phyloP scores from a whole-genome alignment of 495 filamentous ascomycete genomes.

The Aspergillus haitiensis region DNA sequence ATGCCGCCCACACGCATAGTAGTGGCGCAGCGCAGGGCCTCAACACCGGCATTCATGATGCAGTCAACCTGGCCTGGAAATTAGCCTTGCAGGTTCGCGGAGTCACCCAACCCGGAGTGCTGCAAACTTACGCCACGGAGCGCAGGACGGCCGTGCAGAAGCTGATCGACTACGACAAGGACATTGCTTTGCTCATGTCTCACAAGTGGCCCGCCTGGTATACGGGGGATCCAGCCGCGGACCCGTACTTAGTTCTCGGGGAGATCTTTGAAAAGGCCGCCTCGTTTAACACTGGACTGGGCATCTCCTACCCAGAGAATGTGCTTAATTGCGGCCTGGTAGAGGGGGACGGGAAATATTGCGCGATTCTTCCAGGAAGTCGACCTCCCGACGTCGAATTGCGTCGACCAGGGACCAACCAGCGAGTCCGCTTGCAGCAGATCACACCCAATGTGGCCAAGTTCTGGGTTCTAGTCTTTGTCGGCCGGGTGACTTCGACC shows the following conservation, averaged over 20 bases:
- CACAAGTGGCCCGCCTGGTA: slow-evolving; percentile 15
- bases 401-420: slow-evolving; percentile 1
- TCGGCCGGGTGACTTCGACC: not conserved
- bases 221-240: not conserved
- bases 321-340: not conserved
- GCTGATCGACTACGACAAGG: slow-evolving; percentile 51
- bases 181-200: slow-evolving; percentile 20
- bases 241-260: slow-evolving; percentile 7
- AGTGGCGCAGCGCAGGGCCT: slow-evolving; percentile 52
- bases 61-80: slow-evolving; percentile 52
- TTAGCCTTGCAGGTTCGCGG: slow-evolving; percentile 41
- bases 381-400: slow-evolving; percentile 11
- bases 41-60: slow-evolving; percentile 53
- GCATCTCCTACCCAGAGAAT: slow-evolving; percentile 11
- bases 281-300: slow-evolving; percentile 14
- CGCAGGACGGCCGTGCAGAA: slow-evolving; percentile 40
- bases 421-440: slow-evolving; percentile 6
- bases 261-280: slow-evolving; percentile 16
- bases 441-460: slow-evolving; percentile 5
- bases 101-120: slow-evolving; percentile 28
- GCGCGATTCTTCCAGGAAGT: not conserved
- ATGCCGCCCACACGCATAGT: slow-evolving; percentile 51
- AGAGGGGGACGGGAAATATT: not conserved
- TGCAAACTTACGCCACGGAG: slow-evolving; percentile 46
- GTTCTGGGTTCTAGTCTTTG: slow-evolving; percentile 6